Evolutionary conservation across 257 asterid genomes (phyloP).

Genomic region (Fraxinus anomala): DNA sequence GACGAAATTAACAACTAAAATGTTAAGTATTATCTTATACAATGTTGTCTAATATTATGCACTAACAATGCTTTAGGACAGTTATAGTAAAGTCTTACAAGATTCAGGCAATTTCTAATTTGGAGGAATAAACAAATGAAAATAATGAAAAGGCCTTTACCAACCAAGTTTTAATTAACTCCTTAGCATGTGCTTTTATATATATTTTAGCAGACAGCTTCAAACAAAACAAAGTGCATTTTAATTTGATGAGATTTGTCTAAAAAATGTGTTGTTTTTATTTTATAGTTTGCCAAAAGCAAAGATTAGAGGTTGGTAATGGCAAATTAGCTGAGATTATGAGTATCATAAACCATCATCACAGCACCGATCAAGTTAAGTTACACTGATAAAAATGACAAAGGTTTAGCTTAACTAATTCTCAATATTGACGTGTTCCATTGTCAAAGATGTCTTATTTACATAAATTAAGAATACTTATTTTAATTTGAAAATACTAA

Average conservation of each 20-base stretch:
- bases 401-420: not conserved
- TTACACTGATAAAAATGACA: not conserved
- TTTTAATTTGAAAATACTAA: no score
- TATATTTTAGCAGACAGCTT: constrained; percentile 17
- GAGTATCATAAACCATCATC: not conserved
- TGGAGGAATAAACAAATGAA: constrained; percentile 27
- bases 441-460: not conserved
- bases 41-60: not conserved
- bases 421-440: not conserved
- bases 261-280: constrained; percentile 32
- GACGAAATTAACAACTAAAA: no score
- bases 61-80: not conserved
- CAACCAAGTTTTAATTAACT: constrained; percentile 18
- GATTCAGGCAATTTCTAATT: constrained; percentile 25
- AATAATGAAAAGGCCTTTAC: constrained; percentile 17
- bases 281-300: constrained; percentile 11
- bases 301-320: not conserved
- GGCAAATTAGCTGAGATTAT: constrained; percentile 4
- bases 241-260: constrained; percentile 31
- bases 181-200: constrained; percentile 34
- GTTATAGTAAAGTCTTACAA: not conserved
- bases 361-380: not conserved
- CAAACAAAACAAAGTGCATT: constrained; percentile 23
- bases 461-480: no score
- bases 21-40: no score